Evolutionary conservation across 164 flowering plant genomes (phyloP), one percentile per base, ranked within the genome.

Genomic region (Berberis thunbergii): DNA sequence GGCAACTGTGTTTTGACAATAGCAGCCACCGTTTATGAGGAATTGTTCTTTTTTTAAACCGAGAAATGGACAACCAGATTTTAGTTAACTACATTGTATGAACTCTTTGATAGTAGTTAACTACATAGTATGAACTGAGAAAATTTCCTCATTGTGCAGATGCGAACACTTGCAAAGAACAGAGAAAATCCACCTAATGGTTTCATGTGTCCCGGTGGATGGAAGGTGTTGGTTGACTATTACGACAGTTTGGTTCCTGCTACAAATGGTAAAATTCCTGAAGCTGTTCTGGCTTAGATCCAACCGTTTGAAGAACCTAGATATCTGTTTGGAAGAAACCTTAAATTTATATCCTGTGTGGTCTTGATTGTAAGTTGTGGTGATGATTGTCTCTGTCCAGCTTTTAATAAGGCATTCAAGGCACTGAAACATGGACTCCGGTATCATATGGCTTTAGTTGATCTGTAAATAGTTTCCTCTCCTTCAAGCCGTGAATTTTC

Each of bases 191-290:
- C 98, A 46, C 97, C 98, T 1, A 86, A 88, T 11, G 97, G 98
- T 48, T 94, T 94, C 67, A 94, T 94, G 98, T 90, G 98, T 77
- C 94, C 92, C 1, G 86, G 87, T 64, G 98, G 98, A 4, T 93
- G 97, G 97, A 75, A 87, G 66, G 94, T 93, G 41, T 64, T 93
- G 75, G 96, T 90, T 1, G 90, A 90, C 1, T 90, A 39, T 76
- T 93, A 93, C 46, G 95, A 84, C 64, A 86, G 88, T 68, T 65
- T 86, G 78, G 74, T 59, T 13, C 77, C 80, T 1, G 55, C 78
- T 0, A 79, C 68, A 60, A 83, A 80, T 13, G 85, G 78, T 11
- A 77, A 72, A 61, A 67, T 81, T 45, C 88, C 91, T 57, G 81
- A 80, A 73, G 72, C 86, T 44, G 86, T 89, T 64, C 72, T 81